phyloP scores from a whole-genome alignment of 2,329 filamentous ascomycete species.

The Penicillium sp. region DNA sequence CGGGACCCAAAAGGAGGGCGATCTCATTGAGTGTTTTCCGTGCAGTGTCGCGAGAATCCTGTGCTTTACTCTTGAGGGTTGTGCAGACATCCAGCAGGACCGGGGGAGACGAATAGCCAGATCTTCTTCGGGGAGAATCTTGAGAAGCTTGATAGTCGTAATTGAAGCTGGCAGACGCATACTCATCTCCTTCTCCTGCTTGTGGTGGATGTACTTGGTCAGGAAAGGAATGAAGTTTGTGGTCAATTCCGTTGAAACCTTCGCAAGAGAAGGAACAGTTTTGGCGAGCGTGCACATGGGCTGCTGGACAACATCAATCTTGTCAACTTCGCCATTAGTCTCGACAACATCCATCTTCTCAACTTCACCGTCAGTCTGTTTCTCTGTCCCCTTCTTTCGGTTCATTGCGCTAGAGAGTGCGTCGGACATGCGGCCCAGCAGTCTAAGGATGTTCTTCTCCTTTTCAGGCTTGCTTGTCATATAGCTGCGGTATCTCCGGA shows the following conservation, averaged over 20 bases:
- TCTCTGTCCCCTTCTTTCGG: slow-evolving; percentile 23
- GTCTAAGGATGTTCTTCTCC: slow-evolving; percentile 79
- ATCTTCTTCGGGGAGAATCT: slow-evolving; percentile 70
- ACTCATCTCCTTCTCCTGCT: slow-evolving; percentile 92
- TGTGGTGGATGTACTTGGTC: slow-evolving; percentile 83
- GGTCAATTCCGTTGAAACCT: slow-evolving; percentile 69
- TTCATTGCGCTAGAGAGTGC: slow-evolving; percentile 60
- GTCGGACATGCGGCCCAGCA: slow-evolving; percentile 79
- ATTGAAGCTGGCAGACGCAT: slow-evolving; percentile 86
- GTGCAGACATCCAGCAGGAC: slow-evolving; percentile 90
- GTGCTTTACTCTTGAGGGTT: slow-evolving; percentile 82
- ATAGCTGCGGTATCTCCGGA: slow-evolving; percentile 80
- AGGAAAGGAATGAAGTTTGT: slow-evolving; percentile 75
- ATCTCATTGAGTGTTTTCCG: slow-evolving; percentile 85
- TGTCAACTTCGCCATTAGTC: slow-evolving; percentile 26
- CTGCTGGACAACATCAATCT: slow-evolving; percentile 26
- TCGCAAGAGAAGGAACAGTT: slow-evolving; percentile 65
- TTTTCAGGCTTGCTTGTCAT: slow-evolving; percentile 75
- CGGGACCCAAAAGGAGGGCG: slow-evolving; percentile 72
- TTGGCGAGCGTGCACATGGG: slow-evolving; percentile 53
- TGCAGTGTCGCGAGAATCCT: slow-evolving; percentile 87
- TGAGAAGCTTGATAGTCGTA: slow-evolving; percentile 82
- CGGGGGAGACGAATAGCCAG: slow-evolving; percentile 70
- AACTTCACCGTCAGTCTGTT: slow-evolving; percentile 23
- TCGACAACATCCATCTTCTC: slow-evolving; percentile 29